phyloP scores from a whole-genome alignment of 768 basidiomycete genomes.

The Gymnopilus junonius region DNA sequence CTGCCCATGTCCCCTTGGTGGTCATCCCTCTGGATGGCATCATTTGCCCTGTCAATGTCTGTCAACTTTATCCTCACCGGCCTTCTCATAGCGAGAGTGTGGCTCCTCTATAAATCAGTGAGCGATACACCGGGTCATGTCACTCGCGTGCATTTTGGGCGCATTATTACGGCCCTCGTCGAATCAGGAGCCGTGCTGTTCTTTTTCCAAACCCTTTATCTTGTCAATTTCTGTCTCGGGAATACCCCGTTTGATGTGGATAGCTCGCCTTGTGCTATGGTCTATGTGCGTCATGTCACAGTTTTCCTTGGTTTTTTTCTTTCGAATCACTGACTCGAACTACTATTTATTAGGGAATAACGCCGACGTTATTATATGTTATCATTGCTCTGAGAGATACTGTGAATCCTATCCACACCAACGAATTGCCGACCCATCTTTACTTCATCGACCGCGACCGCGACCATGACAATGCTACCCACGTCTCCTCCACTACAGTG shows the following conservation, averaged over 20 bases:
- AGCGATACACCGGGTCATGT: not conserved
- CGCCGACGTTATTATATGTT: not conserved
- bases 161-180: not conserved
- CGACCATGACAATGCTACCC: not conserved
- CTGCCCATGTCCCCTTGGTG: not conserved
- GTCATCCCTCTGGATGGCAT: not conserved
- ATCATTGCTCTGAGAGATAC: not conserved
- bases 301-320: not conserved
- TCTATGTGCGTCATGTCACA: not conserved
- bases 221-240: not conserved
- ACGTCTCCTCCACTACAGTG: not conserved
- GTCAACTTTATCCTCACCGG: not conserved
- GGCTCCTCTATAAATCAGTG: not conserved
- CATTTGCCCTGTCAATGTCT: not conserved
- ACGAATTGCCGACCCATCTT: not conserved
- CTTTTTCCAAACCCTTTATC: not conserved
- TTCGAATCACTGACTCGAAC: not conserved
- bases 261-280: not conserved
- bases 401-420: not conserved
- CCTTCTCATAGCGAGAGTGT: not conserved
- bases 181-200: constrained; percentile 1
- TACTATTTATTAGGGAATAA: not conserved
- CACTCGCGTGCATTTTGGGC: not conserved
- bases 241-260: not conserved
- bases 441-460: no score